A percentile compares a stretch with the other conserved stretches of the same genome.
Conservation (phyloP, 1,139 yeast genomes). For the Blastobotrys raffinosifermentans region DNA sequence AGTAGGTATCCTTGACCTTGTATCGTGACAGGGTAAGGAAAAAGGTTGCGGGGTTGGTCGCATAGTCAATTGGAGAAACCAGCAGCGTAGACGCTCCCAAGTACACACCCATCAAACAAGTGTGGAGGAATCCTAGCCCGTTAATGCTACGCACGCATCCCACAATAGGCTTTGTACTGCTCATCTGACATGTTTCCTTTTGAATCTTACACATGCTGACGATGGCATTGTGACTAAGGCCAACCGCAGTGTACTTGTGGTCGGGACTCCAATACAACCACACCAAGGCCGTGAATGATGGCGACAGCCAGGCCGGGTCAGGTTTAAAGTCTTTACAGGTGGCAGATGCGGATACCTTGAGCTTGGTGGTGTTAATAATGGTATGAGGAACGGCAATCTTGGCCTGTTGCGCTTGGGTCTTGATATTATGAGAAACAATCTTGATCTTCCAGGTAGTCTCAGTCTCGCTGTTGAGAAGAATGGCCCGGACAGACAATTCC, state of each 20-base stretch:
- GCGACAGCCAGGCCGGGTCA: slow-evolving; percentile 27
- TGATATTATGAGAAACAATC: slow-evolving; percentile 56
- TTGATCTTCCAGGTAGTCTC: slow-evolving; percentile 64
- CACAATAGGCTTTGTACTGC: slow-evolving; percentile 63
- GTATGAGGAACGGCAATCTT: slow-evolving; percentile 41
- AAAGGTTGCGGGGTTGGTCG: slow-evolving; percentile 67
- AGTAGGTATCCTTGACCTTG: slow-evolving; percentile 80
- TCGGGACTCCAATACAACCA: slow-evolving; percentile 72
- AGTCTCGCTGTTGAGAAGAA: slow-evolving; percentile 74
- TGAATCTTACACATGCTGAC: slow-evolving; percentile 80
- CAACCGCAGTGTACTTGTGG: slow-evolving; percentile 60
- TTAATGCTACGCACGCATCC: slow-evolving; percentile 83
- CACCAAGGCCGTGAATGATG: slow-evolving; percentile 43
- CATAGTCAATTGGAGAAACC: slow-evolving; percentile 73
- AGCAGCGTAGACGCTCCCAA: slow-evolving; percentile 81
- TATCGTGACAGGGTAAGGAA: slow-evolving; percentile 67
- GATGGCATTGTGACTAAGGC: slow-evolving; percentile 57
- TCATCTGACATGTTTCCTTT: slow-evolving; percentile 86
- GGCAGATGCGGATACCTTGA: slow-evolving; percentile 51
- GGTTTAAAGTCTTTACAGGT: slow-evolving; percentile 37
- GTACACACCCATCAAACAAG: slow-evolving; percentile 75
- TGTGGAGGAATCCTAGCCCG: slow-evolving; percentile 84
- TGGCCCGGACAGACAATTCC: slow-evolving; percentile 65
- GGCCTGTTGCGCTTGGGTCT: slow-evolving; percentile 44
- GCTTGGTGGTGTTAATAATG: slow-evolving; percentile 62